These are phyloP conservation scores for Lactarius evosmus DNA, from an alignment of 768 basidiomycete species.

Conservation along the genomic window DNA sequence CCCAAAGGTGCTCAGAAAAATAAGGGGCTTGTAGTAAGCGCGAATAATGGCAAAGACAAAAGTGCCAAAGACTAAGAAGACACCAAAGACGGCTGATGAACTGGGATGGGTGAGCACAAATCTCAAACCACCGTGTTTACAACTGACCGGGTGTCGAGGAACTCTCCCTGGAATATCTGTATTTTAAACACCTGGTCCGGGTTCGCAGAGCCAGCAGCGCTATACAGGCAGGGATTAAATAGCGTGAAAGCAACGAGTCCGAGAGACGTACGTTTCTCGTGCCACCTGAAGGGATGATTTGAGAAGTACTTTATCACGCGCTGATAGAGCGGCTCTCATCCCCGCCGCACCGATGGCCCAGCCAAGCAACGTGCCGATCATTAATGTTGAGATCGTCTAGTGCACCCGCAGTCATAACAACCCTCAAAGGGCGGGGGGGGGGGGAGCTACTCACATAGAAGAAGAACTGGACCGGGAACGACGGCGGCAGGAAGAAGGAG, in stretches of 20 bases:
- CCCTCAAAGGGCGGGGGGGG: not conserved
- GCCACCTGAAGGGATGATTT: constrained; percentile 33
- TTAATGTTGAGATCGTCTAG: constrained; percentile 42
- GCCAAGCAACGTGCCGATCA: constrained; percentile 47
- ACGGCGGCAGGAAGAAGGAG: constrained; percentile 47
- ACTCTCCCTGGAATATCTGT: constrained; percentile 48
- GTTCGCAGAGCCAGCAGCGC: constrained; percentile 38
- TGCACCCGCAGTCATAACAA: not conserved
- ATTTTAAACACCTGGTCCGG: constrained; percentile 39
- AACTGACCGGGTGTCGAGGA: constrained; percentile 44
- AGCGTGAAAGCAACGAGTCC: not conserved
- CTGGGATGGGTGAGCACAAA: constrained; percentile 28
- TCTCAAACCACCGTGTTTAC: not conserved
- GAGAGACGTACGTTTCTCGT: constrained; percentile 33
- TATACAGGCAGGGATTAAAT: constrained; percentile 13
- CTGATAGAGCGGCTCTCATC: constrained; percentile 48
- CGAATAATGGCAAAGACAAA: constrained; percentile 46
- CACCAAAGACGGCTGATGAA: constrained; percentile 45
- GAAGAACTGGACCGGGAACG: constrained; percentile 47
- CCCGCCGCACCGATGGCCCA: constrained; percentile 56
- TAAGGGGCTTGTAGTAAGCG: constrained; percentile 46
- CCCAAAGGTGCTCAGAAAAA: constrained; percentile 45
- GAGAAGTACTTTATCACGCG: constrained; percentile 37
- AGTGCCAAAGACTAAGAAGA: constrained; percentile 46
- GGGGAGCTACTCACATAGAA: constrained; percentile 40